Conservation (phyloP, 73 alveolate species). For the Loxodes magnus region DNA sequence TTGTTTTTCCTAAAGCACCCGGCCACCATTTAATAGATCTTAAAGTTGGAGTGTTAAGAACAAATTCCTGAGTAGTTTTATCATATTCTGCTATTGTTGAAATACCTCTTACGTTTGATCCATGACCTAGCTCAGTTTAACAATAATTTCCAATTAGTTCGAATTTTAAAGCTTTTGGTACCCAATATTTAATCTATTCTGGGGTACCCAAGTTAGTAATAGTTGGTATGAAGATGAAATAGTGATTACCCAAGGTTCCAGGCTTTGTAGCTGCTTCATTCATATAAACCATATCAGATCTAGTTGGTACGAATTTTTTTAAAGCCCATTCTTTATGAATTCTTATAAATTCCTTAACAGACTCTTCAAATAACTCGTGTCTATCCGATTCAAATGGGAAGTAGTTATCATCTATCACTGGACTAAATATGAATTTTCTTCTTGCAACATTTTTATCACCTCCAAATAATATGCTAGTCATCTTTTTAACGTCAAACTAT, state of each 20-base stretch:
- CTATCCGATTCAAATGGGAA: too few species aligned
- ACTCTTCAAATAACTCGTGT: too few species aligned
- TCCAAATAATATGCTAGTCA: too few species aligned
- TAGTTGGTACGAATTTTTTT: too few species aligned
- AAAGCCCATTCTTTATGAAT: too few species aligned
- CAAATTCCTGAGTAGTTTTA: constrained; percentile 42
- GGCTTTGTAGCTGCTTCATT: too few species aligned
- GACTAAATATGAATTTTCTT: too few species aligned
- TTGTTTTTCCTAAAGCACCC: constrained; percentile 68
- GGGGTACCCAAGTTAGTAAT: constrained; percentile 32
- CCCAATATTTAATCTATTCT: constrained; percentile 36
- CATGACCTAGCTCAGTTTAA: constrained; percentile 83
- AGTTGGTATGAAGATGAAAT: constrained; percentile 29
- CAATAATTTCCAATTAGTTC: constrained; percentile 56
- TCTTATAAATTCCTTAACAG: too few species aligned
- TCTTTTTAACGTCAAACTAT: too few species aligned
- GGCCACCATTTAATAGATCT: constrained; percentile 70
- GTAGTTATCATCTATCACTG: too few species aligned
- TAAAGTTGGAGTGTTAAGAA: constrained; percentile 51
- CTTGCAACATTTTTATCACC: too few species aligned
- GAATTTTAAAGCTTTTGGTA: constrained; percentile 19
- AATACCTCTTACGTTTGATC: constrained; percentile 60
- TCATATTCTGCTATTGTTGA: constrained; percentile 78
- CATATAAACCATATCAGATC: too few species aligned
- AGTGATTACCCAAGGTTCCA: constrained; percentile 1